Conservation (phyloP, 75 land plant species). For the Picea sitchensis region DNA sequence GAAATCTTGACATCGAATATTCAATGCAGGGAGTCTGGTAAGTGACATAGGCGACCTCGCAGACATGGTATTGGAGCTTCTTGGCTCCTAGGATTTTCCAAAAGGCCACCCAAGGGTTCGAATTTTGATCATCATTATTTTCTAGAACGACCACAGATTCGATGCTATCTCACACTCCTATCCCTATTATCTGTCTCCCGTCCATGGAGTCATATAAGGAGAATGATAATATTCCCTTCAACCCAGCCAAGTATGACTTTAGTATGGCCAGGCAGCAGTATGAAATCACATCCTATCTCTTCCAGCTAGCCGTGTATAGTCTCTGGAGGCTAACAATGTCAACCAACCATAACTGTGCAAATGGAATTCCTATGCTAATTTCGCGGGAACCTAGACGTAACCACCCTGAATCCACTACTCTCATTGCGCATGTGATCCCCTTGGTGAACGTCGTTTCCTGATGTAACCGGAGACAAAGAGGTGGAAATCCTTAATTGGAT, state of each 20-base stretch:
- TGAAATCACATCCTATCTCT: constrained; percentile 6
- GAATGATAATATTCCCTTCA: not conserved
- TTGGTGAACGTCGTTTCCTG: constrained; percentile 2
- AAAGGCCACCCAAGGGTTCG: not conserved
- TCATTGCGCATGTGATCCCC: not conserved
- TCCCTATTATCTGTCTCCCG: not conserved
- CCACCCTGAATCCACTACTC: not conserved
- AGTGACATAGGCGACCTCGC: too few species aligned
- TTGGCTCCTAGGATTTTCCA: constrained; percentile 12
- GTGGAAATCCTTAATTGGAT: too few species aligned
- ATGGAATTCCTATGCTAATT: not conserved
- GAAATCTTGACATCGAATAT: too few species aligned
- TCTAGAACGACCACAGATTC: not conserved
- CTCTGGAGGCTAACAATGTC: constrained; percentile 8
- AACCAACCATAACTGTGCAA: not conserved
- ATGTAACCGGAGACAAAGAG: too few species aligned
- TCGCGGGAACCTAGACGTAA: not conserved
- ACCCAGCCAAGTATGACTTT: not conserved
- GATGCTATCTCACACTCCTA: constrained; percentile 10
- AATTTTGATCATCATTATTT: not conserved
- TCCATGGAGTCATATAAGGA: constrained; percentile 7
- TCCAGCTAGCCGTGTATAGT: not conserved
- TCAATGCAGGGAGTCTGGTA: too few species aligned
- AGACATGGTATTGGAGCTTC: not conserved
- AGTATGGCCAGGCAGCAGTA: constrained; percentile 14